phyloP scores from a whole-genome alignment of 345 rosid genomes.

The Iberis pinnata region DNA sequence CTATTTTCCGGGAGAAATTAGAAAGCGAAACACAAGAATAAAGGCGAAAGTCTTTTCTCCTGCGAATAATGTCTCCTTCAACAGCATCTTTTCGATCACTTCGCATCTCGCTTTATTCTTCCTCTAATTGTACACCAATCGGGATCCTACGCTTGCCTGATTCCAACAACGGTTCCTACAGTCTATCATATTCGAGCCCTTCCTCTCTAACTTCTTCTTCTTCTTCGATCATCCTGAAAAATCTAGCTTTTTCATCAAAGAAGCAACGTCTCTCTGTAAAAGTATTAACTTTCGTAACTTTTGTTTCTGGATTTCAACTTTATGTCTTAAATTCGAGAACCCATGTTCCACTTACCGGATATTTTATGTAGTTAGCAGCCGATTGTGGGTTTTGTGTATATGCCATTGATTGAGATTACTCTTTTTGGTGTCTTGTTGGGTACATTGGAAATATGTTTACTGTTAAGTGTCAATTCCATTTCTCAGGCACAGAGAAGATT shows the following conservation, averaged over 20 bases:
- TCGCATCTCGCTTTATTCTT: conserved; percentile 34
- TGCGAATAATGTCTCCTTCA: conserved; percentile 49
- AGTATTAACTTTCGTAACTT: conserved; percentile 34
- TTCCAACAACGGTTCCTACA: conserved; percentile 26
- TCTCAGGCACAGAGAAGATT: background rate
- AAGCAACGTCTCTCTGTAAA: conserved; percentile 37
- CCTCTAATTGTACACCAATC: conserved; percentile 28
- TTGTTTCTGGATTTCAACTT: background rate
- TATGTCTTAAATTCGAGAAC: conserved; percentile 5
- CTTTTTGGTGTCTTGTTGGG: background rate
- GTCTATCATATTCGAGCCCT: conserved; percentile 21
- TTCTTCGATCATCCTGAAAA: background rate
- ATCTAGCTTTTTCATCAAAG: conserved; percentile 18
- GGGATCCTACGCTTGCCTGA: conserved; percentile 11
- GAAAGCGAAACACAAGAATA: background rate
- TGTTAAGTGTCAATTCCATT: background rate
- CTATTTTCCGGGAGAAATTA: background rate
- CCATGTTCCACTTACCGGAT: conserved; percentile 3
- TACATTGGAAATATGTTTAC: background rate
- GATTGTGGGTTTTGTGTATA: conserved; percentile 9
- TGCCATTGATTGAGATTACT: conserved; percentile 5
- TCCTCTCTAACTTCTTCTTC: background rate
- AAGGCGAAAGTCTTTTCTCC: too few species aligned
- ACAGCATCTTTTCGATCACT: conserved; percentile 34
- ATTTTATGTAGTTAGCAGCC: conserved; percentile 6